phyloP scores from a whole-genome alignment of 176 grass and related monocot species.

The Eleusine indica region DNA sequence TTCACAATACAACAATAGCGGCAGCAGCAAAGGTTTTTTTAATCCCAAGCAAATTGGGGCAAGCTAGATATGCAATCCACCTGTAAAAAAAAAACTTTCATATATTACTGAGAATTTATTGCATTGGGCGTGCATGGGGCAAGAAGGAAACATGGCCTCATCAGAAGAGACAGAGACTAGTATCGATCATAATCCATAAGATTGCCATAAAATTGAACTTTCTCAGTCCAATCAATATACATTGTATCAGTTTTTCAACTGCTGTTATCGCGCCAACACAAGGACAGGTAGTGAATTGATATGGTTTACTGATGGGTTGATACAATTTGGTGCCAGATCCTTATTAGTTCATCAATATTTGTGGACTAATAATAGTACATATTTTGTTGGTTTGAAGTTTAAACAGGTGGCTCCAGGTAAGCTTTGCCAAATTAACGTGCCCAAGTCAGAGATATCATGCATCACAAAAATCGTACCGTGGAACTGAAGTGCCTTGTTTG shows the following conservation, averaged over 20 bases:
- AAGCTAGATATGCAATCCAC: not conserved
- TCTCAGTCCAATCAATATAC: not conserved
- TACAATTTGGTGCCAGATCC: not conserved
- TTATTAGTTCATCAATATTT: conserved; percentile 2
- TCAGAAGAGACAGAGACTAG: not conserved
- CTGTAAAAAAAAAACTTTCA: not conserved
- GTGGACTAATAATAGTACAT: not conserved
- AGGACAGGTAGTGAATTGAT: not conserved
- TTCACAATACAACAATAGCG: not conserved
- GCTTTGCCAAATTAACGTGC: not conserved
- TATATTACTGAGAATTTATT: not conserved
- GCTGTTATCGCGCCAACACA: not conserved
- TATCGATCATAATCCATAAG: not conserved
- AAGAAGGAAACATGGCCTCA: not conserved
- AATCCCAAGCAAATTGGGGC: not conserved
- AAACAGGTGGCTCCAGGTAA: not conserved
- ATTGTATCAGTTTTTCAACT: not conserved
- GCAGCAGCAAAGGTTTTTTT: not conserved
- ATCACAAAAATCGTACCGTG: not conserved
- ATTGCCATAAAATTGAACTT: conserved; percentile 9
- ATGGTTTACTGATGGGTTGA: not conserved
- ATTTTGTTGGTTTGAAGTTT: not conserved
- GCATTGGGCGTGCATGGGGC: not conserved
- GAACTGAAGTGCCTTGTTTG: not conserved
- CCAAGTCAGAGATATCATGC: not conserved